Conservation (phyloP, 176 grass and related monocot species). For the Carex littledalei region DNA sequence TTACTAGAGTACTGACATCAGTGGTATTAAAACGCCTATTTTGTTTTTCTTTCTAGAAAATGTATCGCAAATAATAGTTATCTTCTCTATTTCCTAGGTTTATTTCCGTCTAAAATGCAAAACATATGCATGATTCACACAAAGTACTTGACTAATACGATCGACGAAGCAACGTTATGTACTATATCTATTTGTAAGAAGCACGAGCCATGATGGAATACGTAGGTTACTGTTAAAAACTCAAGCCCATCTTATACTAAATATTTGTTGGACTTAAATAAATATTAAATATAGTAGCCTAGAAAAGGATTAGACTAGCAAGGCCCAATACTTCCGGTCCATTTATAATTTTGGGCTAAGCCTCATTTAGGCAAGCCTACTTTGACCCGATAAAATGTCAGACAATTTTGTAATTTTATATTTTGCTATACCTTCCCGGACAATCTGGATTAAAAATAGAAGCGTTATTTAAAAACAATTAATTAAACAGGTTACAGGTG, state of each 20-base stretch:
- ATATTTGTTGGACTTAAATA: not conserved
- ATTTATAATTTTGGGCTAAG: not conserved
- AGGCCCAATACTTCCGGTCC: not conserved
- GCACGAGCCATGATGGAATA: not conserved
- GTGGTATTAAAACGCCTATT: not conserved
- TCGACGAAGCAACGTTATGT: not conserved
- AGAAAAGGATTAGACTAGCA: not conserved
- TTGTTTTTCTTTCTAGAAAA: not conserved
- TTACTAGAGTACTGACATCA: not conserved
- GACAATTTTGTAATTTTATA: not conserved
- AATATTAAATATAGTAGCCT: not conserved
- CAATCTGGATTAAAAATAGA: not conserved
- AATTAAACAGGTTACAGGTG: not conserved
- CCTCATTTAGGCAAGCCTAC: not conserved
- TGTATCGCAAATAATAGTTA: not conserved
- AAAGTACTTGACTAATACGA: not conserved
- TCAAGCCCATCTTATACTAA: not conserved
- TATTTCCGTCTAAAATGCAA: not conserved
- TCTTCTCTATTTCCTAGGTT: not conserved
- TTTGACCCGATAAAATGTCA: not conserved
- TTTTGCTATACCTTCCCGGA: not conserved
- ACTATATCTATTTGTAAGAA: not conserved
- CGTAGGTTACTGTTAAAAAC: not conserved
- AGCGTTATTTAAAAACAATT: not conserved
- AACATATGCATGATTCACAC: not conserved